A percentile compares a stretch with the other conserved stretches of the same genome.
phyloP scores from a whole-genome alignment of 2,329 filamentous ascomycete genomes.

The Chrysosporium keratinophilum region DNA sequence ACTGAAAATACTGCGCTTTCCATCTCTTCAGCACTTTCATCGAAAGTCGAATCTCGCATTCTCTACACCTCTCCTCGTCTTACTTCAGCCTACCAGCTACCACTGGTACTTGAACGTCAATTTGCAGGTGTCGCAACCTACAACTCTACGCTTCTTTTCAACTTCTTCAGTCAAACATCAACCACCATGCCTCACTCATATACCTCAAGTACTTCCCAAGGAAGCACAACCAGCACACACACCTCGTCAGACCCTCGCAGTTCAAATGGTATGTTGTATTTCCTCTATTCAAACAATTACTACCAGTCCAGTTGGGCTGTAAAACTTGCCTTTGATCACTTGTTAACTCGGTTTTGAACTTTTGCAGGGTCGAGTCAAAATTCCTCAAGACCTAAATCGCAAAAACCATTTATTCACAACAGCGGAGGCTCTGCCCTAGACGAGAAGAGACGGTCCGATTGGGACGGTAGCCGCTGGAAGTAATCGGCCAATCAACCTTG shows the following conservation, averaged over 20 bases:
- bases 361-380: conserved; percentile 6
- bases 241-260: conserved; percentile 2
- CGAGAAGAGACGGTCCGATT: conserved; percentile 10
- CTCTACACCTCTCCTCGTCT: background rate
- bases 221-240: conserved; percentile 1
- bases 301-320: background rate
- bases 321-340: background rate
- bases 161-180: no score
- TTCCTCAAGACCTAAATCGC: conserved; percentile 3
- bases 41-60: background rate
- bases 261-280: conserved; percentile 11
- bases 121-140: conserved; percentile 5
- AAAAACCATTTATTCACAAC: conserved; percentile 12
- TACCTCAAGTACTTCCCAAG: conserved; percentile 4
- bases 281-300: background rate
- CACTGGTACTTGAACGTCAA: conserved; percentile 1
- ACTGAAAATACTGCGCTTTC: background rate
- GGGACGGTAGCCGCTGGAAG: conserved; percentile 10
- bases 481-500: conserved; percentile 5
- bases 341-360: conserved; percentile 4
- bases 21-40: background rate
- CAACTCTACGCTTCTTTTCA: background rate
- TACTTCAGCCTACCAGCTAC: background rate
- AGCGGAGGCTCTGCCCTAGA: conserved; percentile 11
- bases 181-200: conserved; percentile 13